Base-by-base conservation (phyloP, 352 stramenopile species). In the Nothophytophthora sp. region DNA sequence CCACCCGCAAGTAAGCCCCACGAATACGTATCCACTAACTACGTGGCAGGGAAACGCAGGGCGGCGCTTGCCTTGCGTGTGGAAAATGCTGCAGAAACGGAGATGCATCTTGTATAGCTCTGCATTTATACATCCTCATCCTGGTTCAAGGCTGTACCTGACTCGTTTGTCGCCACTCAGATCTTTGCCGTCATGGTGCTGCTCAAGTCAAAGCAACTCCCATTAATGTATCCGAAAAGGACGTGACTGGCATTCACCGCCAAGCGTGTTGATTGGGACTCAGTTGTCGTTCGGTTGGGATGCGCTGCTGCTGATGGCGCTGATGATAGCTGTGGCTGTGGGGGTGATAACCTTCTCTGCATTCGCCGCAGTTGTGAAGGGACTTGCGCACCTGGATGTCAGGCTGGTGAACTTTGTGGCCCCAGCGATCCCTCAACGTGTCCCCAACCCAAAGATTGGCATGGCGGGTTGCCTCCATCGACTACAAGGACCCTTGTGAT, bases 1-100 rank as follows among this genome's bases (percentile, higher is more conserved):
- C 55, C 8, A 50, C 77, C 30, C 73, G 73, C 33, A 86, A 84
- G 60, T 87, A 74, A 82, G 41, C 16, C 25, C 16, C 29, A n/a
- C 7, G 16, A 29, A 24, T 28, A 32, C 25, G 5, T 5, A 35
- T 3, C 10, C 29, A 35, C 29, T 16, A 35, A 35, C 10, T 12
- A 35, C 13, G 29, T 12, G 9, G 4, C 29, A 12, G 10, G 5
- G 5, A 15, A 12, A 12, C 4, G 29, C 16, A 16, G 4, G 29
- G 4, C 4, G 5, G 29, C 29, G 9, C 13, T 4, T n/a, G 12
- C 29, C 4, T 12, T 35, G 29, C 29, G n/a, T n/a, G n/a, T n/a
- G n/a, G n/a, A n/a, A n/a, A n/a, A n/a, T 15, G 4, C 32, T 45
- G 30, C 11, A 47, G 32, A 42, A 13, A 13, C 15, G 36, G 16